A percentile compares a stretch with the other conserved stretches of the same genome.
Evolutionary conservation across 768 basidiomycete species (phyloP).

Genomic region (Mycena crocata): DNA sequence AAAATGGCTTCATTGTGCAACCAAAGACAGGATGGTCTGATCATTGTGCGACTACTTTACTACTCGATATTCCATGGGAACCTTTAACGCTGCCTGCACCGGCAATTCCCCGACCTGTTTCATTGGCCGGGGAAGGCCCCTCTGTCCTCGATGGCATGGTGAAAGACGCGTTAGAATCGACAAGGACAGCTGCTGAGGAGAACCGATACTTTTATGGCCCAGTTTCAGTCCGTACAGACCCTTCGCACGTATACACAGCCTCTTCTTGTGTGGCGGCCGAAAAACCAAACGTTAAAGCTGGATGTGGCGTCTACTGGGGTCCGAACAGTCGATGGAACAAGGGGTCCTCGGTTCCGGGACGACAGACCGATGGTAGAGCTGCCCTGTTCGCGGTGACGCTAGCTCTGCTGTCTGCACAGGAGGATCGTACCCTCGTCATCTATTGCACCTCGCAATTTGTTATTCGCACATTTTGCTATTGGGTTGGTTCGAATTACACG

Average conservation of each 20-base stretch:
- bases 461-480: constrained; percentile 6
- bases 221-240: neutral
- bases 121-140: too few species aligned
- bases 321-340: neutral
- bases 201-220: neutral
- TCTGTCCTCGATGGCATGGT: too few species aligned
- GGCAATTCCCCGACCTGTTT: too few species aligned
- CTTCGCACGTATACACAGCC: neutral
- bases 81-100: neutral
- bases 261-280: neutral
- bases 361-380: neutral
- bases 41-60: neutral
- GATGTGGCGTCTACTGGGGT: neutral
- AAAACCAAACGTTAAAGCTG: neutral
- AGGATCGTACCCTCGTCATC: neutral
- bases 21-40: neutral
- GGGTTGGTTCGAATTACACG: neutral
- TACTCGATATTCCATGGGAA: neutral
- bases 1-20: neutral
- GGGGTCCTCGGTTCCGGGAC: neutral
- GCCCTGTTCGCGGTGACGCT: neutral
- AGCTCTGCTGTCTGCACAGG: neutral
- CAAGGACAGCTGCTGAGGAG: neutral
- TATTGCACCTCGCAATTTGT: neutral
- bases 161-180: too few species aligned